Evolutionary conservation across 148 eudicot genomes (phyloP).

Genomic region (Amaranthus hypochondriacus): DNA sequence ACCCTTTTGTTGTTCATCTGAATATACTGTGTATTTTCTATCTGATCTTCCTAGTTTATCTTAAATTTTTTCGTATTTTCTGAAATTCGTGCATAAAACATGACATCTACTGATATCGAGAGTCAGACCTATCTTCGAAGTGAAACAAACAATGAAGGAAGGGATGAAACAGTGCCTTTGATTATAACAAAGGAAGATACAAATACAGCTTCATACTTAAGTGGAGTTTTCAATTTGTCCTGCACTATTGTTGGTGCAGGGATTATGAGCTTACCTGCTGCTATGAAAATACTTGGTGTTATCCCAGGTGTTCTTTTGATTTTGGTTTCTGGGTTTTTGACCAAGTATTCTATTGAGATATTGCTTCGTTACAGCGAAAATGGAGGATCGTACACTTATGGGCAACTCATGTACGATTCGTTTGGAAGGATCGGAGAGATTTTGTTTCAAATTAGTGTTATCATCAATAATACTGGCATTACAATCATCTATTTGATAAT

Average conservation of each 20-base stretch:
- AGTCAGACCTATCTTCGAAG: neutral
- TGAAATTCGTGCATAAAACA: neutral
- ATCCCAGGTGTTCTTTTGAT: conserved; percentile 61
- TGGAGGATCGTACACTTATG: conserved; percentile 55
- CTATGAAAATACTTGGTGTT: conserved; percentile 78
- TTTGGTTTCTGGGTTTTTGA: conserved; percentile 58
- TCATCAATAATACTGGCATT: conserved; percentile 71
- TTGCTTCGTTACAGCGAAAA: conserved; percentile 67
- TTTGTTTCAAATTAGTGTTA: conserved; percentile 58
- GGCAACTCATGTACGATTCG: conserved; percentile 73
- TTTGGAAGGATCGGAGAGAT: conserved; percentile 74
- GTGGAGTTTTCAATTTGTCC: conserved; percentile 84
- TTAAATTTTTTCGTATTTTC: neutral
- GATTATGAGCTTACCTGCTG: conserved; percentile 90
- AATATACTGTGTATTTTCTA: neutral
- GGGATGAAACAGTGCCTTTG: conserved; percentile 39
- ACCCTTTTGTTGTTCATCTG: neutral
- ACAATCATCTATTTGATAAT: conserved; percentile 79
- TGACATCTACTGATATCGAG: conserved; percentile 23
- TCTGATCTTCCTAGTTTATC: neutral
- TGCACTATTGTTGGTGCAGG: conserved; percentile 94
- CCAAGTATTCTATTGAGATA: conserved; percentile 70
- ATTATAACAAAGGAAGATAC: conserved; percentile 44
- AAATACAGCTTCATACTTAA: conserved; percentile 66
- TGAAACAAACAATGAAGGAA: neutral